Base-by-base conservation (phyloP, 2,329 filamentous ascomycete species). In the Neospermospora avenae region DNA sequence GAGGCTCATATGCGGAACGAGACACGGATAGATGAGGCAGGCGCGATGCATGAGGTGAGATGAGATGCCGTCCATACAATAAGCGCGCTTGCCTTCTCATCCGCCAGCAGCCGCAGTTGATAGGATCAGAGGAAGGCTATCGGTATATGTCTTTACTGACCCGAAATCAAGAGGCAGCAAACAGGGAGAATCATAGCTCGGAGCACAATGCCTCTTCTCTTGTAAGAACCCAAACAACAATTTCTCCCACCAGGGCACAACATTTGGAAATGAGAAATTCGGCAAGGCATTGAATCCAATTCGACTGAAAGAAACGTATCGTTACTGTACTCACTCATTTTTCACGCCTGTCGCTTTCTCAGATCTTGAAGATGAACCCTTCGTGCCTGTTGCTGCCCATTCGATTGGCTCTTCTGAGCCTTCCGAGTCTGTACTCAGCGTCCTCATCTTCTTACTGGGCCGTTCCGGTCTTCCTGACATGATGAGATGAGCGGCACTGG, bases 371-470 rank as follows among this genome's bases (percentile, higher is more conserved):
- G 48, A 22, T 35, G 49, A 53, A 2, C 20, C 42, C 31, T 24
- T 56, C 0, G 46, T 22, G n/a, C 16, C 20, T 45, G 20, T 42
- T 18, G 41, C 60, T 34, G 51, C 51, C 66, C 66, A 70, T 57
- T 69, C 67, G 37, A 62, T 61, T 16, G 57, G 63, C n/a, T 69
- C 66, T 25, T 65, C 65, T 7, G 58, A 61, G 13, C 69, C 69
- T 58, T 71, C 69, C 11, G 68, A 70, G 57, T 71, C 69, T 28
- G 69, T 71, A 63, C 69, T 71, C 46, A 71, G 62, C 51, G 62
- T 66, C 45, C 69, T 57, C 25, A 62, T 20, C 44, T 65, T 67
- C 61, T 70, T 70, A 64, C 63, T 68, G 60, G 67, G 65, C 55
- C 68, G 61, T 10, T 67, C 68, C 24, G 57, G 54, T 51, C 60